A percentile compares a stretch with the other conserved stretches of the same genome.
These are phyloP conservation scores for Anisodus acutangulus DNA, from an alignment of 257 asterid genomes.

Conservation along the genomic window DNA sequence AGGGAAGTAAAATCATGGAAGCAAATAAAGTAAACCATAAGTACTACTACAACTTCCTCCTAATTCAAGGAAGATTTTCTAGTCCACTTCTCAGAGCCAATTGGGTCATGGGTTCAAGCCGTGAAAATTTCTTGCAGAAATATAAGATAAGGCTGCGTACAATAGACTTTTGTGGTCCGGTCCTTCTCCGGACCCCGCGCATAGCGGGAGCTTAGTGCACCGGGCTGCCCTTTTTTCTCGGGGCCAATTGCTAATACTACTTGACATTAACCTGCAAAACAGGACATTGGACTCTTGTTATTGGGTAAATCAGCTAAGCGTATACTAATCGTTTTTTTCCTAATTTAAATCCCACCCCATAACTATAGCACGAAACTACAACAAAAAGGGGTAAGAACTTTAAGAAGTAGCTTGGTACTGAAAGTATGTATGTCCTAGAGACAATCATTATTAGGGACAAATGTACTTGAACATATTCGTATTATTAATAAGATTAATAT, in stretches of 20 bases:
- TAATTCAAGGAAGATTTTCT: neutral
- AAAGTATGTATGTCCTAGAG: too few relatives aligned
- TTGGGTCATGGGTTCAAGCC: neutral
- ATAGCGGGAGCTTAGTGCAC: too few relatives aligned
- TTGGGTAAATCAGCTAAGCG: neutral
- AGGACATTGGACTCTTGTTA: neutral
- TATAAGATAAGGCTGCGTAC: too few relatives aligned
- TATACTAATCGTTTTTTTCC: neutral
- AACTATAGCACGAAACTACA: neutral
- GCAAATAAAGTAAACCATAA: neutral
- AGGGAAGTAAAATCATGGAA: neutral
- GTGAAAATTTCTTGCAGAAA: too few relatives aligned
- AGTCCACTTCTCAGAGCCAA: neutral
- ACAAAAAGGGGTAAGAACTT: neutral
- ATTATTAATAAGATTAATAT: too few relatives aligned
- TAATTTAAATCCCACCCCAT: slow-evolving; percentile 1
- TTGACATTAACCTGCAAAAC: neutral
- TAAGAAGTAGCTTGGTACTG: too few relatives aligned
- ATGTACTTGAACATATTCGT: too few relatives aligned
- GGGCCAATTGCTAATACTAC: neutral
- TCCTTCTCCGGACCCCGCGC: too few relatives aligned
- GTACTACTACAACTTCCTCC: neutral
- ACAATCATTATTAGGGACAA: too few relatives aligned
- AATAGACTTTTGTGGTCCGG: too few relatives aligned
- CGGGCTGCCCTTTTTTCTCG: too few relatives aligned